Conservation (phyloP, 257 asterid species). For the Solanum chiquidenum region DNA sequence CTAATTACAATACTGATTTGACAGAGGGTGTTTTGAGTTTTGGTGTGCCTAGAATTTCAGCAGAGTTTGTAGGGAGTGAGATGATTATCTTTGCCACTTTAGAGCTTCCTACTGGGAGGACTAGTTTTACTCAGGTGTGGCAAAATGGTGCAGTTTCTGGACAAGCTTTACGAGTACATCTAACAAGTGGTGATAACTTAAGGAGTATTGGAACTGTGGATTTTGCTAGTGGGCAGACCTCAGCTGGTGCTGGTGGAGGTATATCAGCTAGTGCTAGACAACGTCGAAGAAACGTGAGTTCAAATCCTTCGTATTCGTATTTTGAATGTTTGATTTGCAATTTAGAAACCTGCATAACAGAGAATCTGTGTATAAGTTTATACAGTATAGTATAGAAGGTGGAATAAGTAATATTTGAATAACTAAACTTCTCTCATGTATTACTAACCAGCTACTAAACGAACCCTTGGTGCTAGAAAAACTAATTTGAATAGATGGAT, state of each 20-base stretch:
- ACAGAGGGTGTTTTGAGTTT: not conserved
- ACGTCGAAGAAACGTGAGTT: slow-evolving; percentile 3
- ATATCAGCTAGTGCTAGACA: not conserved
- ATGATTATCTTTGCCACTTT: slow-evolving; percentile 14
- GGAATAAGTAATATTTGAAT: not conserved
- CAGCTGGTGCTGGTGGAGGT: not conserved
- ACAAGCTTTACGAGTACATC: not conserved
- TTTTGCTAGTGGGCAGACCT: not conserved
- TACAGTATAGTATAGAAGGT: too few species aligned
- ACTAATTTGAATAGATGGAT: not conserved
- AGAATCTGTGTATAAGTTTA: not conserved
- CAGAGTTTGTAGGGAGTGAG: not conserved
- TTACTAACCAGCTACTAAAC: not conserved
- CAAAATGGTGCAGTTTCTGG: slow-evolving; percentile 9
- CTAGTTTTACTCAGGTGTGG: slow-evolving; percentile 22
- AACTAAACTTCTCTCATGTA: too few species aligned
- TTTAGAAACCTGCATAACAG: not conserved
- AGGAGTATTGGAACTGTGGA: not conserved
- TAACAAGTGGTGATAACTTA: not conserved
- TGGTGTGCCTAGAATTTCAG: not conserved
- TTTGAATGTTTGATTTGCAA: not conserved
- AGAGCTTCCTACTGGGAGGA: not conserved
- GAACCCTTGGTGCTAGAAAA: not conserved
- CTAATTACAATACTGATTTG: not conserved
- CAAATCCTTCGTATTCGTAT: not conserved